These are phyloP conservation scores for Boletus coccyginus DNA, from an alignment of 768 basidiomycete genomes.

Conservation along the genomic window DNA sequence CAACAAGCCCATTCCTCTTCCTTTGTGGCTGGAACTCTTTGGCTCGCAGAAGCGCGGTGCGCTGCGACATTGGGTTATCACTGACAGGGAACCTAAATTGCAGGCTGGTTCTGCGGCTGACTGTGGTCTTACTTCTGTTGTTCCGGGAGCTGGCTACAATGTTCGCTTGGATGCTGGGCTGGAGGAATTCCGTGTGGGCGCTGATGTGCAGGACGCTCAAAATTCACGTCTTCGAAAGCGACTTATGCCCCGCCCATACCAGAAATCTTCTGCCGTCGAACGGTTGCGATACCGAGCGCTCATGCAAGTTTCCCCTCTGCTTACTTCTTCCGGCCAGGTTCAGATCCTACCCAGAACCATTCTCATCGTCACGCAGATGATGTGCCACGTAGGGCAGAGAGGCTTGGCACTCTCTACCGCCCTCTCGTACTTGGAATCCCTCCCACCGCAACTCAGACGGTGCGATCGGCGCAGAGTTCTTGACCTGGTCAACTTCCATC, in stretches of 20 bases:
- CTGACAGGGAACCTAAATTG: background rate
- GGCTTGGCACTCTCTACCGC: conserved; percentile 44
- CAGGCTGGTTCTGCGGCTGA: background rate
- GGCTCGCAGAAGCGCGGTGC: conserved; percentile 40
- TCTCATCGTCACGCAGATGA: conserved; percentile 42
- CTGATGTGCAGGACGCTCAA: background rate
- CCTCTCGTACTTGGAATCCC: conserved; percentile 44
- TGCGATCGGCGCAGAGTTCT: conserved; percentile 39
- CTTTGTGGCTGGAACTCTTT: conserved; percentile 64
- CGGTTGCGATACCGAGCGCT: conserved; percentile 36
- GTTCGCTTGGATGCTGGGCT: background rate
- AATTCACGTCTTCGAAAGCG: conserved; percentile 3
- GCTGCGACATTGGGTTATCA: conserved; percentile 19
- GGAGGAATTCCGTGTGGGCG: background rate
- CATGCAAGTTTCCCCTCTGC: conserved; percentile 41
- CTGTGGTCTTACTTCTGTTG: background rate
- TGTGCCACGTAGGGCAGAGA: conserved; percentile 42
- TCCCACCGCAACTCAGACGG: conserved; percentile 43
- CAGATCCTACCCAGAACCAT: conserved; percentile 42
- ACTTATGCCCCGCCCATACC: conserved; percentile 15
- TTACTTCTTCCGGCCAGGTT: conserved; percentile 33
- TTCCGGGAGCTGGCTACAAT: background rate
- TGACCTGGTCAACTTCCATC: conserved; percentile 46
- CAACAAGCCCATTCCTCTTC: conserved; percentile 35
- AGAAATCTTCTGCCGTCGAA: conserved; percentile 9